Evolutionary conservation across 345 rosid genomes (phyloP).

Genomic region (Ceriops tagal): DNA sequence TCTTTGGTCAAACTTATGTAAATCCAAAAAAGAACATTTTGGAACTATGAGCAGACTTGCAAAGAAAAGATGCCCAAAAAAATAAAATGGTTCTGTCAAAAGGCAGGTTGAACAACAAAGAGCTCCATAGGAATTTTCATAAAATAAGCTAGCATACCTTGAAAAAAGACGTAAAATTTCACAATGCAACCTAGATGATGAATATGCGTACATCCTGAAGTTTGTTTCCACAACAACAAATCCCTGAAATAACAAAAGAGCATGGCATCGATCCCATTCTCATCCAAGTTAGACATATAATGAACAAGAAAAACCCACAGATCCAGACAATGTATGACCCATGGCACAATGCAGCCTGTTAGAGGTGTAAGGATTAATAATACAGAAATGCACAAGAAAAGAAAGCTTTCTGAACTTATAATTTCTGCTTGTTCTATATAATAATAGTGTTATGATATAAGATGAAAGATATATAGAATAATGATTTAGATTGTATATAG

Average conservation of each 20-base stretch:
- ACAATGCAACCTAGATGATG: slow-evolving; percentile 86
- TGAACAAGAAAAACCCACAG: not conserved
- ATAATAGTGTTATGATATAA: too few relatives aligned
- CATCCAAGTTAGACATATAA: not conserved
- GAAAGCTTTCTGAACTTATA: too few relatives aligned
- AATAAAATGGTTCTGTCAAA: too few relatives aligned
- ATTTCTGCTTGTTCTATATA: too few relatives aligned
- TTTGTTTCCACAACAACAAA: slow-evolving; percentile 91
- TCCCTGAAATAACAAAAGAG: slow-evolving; percentile 50
- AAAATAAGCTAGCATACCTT: slow-evolving; percentile 39
- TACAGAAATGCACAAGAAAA: too few relatives aligned
- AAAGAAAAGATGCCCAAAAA: not conserved
- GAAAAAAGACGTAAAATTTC: slow-evolving; percentile 91
- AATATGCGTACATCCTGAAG: slow-evolving; percentile 89
- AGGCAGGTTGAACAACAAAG: too few relatives aligned
- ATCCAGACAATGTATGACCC: not conserved
- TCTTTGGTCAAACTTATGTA: not conserved
- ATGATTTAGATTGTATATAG: too few relatives aligned
- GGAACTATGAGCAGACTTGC: not conserved
- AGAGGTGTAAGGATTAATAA: not conserved
- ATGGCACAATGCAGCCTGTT: not conserved
- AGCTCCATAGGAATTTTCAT: not conserved
- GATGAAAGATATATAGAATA: too few relatives aligned
- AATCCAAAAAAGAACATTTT: not conserved
- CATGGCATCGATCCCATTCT: not conserved